Base-by-base conservation (phyloP, 2,329 filamentous ascomycete species). In the Fusarium poae region DNA sequence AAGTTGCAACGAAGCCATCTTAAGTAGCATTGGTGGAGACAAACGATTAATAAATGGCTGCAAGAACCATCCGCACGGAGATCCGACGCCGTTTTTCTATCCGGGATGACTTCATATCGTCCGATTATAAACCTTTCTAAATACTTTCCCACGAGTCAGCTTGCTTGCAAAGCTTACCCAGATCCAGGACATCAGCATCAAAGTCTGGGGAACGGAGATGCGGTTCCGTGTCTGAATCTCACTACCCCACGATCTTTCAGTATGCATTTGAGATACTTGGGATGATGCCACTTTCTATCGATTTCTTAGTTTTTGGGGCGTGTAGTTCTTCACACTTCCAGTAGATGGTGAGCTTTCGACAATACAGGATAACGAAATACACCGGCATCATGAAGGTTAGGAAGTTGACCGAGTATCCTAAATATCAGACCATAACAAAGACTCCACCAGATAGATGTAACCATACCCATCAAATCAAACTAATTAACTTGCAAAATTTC, bases 171-270 rank as follows among this genome's bases (percentile, higher is more conserved):
- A 27, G 2, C 15, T 54, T 39, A 40, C n/a, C 37, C 35, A 42
- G 50, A 50, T 39, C 30, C n/a, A 21, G 9, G 0, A 15, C 6
- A 64, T 51, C 39, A 42, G 3, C 23, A 45, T 25, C 32, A 46
- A 23, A 39, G 25, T 37, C 43, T 57, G 21, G 32, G 32, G 32
- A 20, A 20, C 57, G 49, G 49, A 39, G 44, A 62, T 63, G 53
- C 57, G 51, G 62, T 52, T 67, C 62, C 66, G 49, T 45, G 25
- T 13, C 44, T 35, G 11, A 27, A 57, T 62, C 44, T 56, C 29
- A 40, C 37, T 62, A 50, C 66, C 49, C 43, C 56, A 29, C 20
- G 49, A 49, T 49, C 30, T 25, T 16, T 3, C 25, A 44, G 34
- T n/a, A 29, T 50, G 12, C 20, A 21, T 59, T 59, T 44, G 29